Evolutionary conservation across 306 rosid genomes (phyloP), one percentile per base, ranked within the genome.

Genomic region (Cajanus cajan): DNA sequence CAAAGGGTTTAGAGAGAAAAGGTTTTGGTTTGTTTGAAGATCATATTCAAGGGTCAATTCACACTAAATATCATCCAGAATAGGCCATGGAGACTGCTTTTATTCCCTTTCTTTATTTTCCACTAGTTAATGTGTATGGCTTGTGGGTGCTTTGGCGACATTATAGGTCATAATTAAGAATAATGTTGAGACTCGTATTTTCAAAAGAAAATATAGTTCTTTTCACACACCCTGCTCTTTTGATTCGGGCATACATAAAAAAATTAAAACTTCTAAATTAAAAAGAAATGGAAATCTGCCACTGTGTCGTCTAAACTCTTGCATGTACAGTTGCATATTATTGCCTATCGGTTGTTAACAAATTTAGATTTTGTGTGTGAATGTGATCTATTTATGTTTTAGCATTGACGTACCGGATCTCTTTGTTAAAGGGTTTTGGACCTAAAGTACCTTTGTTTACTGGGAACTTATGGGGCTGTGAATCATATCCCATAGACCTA

Each of bases 21-120:
- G 78, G 51, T 39, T 71, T 54, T 73, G 52, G 11, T 21, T 54
- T 37, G 66, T 52, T n/a, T 72, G 39, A 57, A 28, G 31, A 73
- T 39, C 68, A 14, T 14, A 13, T 25, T 25, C 37, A 58, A 24
- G 19, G 18, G 65, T 55, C 64, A 24, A 58, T 52, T 52, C 40
- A 4, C 13, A 68, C 28, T 5, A 14, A 39, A 55, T n/a, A n/a
- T n/a, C n/a, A n/a, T 74, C 69, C 39, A 55, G n/a, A 55, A 55
- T 37, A 39, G 15, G 5, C 4, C 34, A 55, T 13, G 37, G 14
- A 54, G 24, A 52, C 8, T 55, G 39, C 24, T 39, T 72, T 58
- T 58, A 0, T 57, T 8, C 37, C 14, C n/a, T 18, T 34, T 40
- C 78, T 22, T n/a, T 24, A 4, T 22, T n/a, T 73, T 39, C 54